Percentiles rank a stretch among this genome's conserved stretches.
phyloP scores from a whole-genome alignment of 1,284 basidiomycete genomes.

The Ustilago curta region DNA sequence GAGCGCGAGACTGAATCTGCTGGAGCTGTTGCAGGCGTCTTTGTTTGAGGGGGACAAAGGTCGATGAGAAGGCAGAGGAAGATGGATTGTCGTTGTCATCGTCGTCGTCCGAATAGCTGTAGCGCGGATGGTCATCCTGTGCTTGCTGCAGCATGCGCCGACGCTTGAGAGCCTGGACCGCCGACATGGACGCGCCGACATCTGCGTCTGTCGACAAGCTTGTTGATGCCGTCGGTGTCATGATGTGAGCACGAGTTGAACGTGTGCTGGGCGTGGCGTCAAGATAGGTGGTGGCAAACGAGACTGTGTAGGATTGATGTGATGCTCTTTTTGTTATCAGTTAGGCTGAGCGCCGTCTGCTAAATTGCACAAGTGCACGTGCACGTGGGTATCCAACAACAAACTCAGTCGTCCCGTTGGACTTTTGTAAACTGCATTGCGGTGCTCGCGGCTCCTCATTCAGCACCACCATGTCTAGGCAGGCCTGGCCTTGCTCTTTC shows the following conservation, averaged over 20 bases:
- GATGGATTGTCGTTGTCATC: constrained; percentile 75
- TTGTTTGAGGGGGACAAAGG: constrained; percentile 89
- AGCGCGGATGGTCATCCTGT: constrained; percentile 41
- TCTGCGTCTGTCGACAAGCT: constrained; percentile 4
- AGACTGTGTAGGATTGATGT: no score
- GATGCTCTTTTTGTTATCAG: no score
- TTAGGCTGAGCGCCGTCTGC: no score
- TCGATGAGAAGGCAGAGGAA: constrained; percentile 71
- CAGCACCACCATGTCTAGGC: no score
- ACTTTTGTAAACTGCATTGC: no score
- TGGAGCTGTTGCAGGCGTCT: constrained; percentile 83
- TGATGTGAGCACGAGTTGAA: neutral
- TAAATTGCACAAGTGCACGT: no score
- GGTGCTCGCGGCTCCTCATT: no score
- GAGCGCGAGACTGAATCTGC: constrained; percentile 61
- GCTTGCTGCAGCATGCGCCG: constrained; percentile 39
- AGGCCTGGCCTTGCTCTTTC: no score
- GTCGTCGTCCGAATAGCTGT: constrained; percentile 64
- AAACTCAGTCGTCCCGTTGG: no score
- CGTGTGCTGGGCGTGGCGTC: neutral
- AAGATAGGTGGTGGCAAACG: no score
- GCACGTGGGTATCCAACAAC: no score
- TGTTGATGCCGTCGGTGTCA: constrained; percentile 31
- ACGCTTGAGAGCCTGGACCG: constrained; percentile 46
- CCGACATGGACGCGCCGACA: constrained; percentile 24